These are phyloP conservation scores for Ophiostoma perfectum DNA, from an alignment of 2,329 filamentous ascomycete genomes.

Conservation along the genomic window DNA sequence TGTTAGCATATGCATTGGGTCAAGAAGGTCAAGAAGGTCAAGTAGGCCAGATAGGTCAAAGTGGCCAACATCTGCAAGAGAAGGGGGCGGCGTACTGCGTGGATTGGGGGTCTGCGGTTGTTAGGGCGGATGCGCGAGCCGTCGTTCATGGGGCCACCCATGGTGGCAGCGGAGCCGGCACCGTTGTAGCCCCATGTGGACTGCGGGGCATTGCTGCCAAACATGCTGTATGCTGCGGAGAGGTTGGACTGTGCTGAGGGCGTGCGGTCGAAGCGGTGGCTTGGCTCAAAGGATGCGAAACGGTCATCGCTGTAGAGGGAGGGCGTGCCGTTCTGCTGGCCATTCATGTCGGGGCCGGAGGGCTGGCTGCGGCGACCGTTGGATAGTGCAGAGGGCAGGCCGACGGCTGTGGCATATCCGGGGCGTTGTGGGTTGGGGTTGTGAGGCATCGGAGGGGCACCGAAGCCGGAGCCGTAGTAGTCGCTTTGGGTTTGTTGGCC, in stretches of 20 bases:
- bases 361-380: conserved; percentile 53
- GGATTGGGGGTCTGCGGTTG: conserved; percentile 58
- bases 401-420: conserved; percentile 53
- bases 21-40: no score
- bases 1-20: no score
- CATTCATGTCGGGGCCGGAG: conserved; percentile 64
- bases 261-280: conserved; percentile 43
- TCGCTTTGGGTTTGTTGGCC: conserved; percentile 46
- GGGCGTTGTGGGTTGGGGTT: conserved; percentile 63
- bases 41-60: no score
- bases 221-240: conserved; percentile 40
- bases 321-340: conserved; percentile 56
- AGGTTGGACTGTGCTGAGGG: conserved; percentile 34
- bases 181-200: conserved; percentile 65
- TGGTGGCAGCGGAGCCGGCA: conserved; percentile 52
- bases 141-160: conserved; percentile 61
- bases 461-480: conserved; percentile 71
- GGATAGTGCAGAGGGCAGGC: conserved; percentile 30
- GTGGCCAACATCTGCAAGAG: neutral
- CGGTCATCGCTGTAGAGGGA: conserved; percentile 68
- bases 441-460: conserved; percentile 43
- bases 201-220: conserved; percentile 38
- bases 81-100: conserved; percentile 51
- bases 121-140: conserved; percentile 50
- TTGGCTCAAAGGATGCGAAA: conserved; percentile 57